Percentiles rank a stretch among this genome's conserved stretches.
Evolutionary conservation across 2,329 filamentous ascomycete species (phyloP).

Genomic region (Botrytis fragariae): DNA sequence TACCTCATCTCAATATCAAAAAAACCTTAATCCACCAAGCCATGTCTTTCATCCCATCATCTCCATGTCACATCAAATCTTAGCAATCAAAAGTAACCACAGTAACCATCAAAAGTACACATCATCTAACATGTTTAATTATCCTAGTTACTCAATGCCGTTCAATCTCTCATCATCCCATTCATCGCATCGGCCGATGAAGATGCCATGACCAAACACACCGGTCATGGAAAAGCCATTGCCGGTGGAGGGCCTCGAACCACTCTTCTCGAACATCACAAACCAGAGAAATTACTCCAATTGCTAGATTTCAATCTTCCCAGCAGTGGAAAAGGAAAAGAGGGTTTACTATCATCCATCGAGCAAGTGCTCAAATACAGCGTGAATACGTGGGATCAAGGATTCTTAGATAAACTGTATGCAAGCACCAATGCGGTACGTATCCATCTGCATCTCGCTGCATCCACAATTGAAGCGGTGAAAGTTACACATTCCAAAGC

Average conservation of each 20-base stretch:
- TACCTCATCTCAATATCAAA: not conserved
- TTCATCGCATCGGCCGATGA: constrained; percentile 71
- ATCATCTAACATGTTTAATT: constrained; percentile 22
- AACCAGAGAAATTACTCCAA: constrained; percentile 55
- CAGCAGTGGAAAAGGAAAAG: constrained; percentile 58
- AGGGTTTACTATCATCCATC: constrained; percentile 71
- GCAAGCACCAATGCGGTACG: constrained; percentile 78
- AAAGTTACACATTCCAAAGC: not conserved
- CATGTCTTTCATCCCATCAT: not conserved
- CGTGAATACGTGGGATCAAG: constrained; percentile 98
- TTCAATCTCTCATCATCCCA: constrained; percentile 66
- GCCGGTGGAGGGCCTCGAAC: constrained; percentile 46
- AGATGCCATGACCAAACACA: constrained; percentile 52
- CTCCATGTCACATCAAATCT: not conserved
- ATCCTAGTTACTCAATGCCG: constrained; percentile 63
- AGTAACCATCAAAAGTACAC: constrained; percentile 9
- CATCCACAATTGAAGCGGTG: constrained; percentile 18
- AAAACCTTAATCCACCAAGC: not conserved
- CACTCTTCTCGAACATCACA: constrained; percentile 61
- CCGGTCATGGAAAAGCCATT: constrained; percentile 49
- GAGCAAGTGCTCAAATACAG: constrained; percentile 74
- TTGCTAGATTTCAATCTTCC: constrained; percentile 60
- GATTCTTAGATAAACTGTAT: constrained; percentile 94
- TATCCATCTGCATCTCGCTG: constrained; percentile 21
- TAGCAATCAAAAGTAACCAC: not conserved